Conservation (phyloP, 1,284 basidiomycete species). For the Fereydounia khargensis region DNA sequence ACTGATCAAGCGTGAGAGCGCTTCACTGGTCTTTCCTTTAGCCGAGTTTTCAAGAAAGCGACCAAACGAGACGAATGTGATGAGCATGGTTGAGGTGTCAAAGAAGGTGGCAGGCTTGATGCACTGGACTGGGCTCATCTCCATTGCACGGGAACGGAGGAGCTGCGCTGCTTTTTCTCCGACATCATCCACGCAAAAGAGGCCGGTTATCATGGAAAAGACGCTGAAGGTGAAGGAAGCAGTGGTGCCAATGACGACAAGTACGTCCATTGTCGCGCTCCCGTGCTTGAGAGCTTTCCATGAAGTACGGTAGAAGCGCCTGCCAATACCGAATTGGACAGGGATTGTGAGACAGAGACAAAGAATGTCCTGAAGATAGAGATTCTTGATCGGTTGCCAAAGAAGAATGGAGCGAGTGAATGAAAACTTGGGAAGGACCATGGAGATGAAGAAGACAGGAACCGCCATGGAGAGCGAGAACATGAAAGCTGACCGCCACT, state of each 20-base stretch:
- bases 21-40: conserved; percentile 94
- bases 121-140: conserved; percentile 50
- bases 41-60: conserved; percentile 94
- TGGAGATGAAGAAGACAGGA: conserved; percentile 87
- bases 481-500: conserved; percentile 81
- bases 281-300: conserved; percentile 87
- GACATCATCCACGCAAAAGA: conserved; percentile 29
- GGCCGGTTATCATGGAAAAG: conserved; percentile 63
- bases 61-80: conserved; percentile 94
- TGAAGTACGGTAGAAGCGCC: conserved; percentile 81
- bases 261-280: conserved; percentile 84
- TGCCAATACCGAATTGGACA: conserved; percentile 87
- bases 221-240: conserved; percentile 90
- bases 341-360: conserved; percentile 81
- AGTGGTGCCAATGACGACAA: conserved; percentile 91
- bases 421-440: conserved; percentile 70
- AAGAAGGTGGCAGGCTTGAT: conserved; percentile 89
- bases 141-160: conserved; percentile 7
- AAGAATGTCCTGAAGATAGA: conserved; percentile 83
- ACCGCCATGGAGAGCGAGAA: conserved; percentile 76
- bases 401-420: conserved; percentile 58
- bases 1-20: conserved; percentile 91
- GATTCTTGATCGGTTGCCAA: conserved; percentile 42
- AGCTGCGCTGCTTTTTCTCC: background rate
- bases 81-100: conserved; percentile 97